These are phyloP conservation scores for Panicum virgatum DNA, from an alignment of 202 grass and related monocot genomes.

Conservation along the genomic window DNA sequence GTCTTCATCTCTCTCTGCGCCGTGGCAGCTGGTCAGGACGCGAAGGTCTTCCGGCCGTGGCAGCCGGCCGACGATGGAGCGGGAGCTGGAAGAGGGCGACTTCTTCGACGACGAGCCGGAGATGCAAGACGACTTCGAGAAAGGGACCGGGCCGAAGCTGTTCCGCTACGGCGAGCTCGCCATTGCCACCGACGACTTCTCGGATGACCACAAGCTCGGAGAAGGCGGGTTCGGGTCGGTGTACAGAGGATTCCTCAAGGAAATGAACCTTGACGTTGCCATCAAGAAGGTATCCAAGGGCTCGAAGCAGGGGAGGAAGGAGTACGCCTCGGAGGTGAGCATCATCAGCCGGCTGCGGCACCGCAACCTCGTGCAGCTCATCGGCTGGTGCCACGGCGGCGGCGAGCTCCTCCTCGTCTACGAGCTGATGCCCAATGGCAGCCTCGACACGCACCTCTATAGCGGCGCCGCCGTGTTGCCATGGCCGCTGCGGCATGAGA, in stretches of 20 bases:
- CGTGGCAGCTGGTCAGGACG: not conserved
- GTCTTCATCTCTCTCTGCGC: not conserved
- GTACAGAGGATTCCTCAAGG: constrained; percentile 41
- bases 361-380: constrained; percentile 63
- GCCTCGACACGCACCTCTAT: constrained; percentile 56
- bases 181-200: constrained; percentile 41
- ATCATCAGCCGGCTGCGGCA: constrained; percentile 71
- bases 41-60: not conserved
- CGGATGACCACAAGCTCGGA: constrained; percentile 27
- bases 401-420: constrained; percentile 58
- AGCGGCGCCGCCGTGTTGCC: not conserved
- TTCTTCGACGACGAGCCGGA: not conserved
- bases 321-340: constrained; percentile 63
- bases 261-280: constrained; percentile 18
- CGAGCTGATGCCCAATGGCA: constrained; percentile 72
- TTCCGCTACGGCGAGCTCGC: constrained; percentile 41
- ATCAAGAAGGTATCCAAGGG: constrained; percentile 59
- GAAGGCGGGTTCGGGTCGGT: constrained; percentile 58
- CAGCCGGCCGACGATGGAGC: not conserved
- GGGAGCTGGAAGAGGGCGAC: not conserved
- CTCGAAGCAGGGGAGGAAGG: constrained; percentile 59
- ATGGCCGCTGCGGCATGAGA: constrained; percentile 42
- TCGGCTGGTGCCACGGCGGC: constrained; percentile 65
- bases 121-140: not conserved
- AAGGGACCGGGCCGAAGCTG: constrained; percentile 11